phyloP scores from a whole-genome alignment of 1,284 basidiomycete genomes.

The Macrocystidia cucumis region DNA sequence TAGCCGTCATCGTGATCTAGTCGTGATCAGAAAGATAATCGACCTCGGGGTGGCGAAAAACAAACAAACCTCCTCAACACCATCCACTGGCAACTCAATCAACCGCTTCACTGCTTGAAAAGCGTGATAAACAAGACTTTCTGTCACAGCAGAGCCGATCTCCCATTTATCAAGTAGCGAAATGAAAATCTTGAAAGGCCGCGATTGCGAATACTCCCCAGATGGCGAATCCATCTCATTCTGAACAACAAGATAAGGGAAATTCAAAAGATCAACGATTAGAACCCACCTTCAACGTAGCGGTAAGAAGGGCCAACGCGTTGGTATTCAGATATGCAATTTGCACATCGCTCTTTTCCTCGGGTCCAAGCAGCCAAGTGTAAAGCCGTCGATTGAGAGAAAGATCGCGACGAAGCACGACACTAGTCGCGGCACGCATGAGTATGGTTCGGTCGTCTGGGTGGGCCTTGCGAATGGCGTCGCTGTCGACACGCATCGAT shows the following conservation, averaged over 20 bases:
- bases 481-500: conserved; percentile 67
- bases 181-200: conserved; percentile 94
- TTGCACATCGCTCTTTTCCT: conserved; percentile 71
- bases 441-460: conserved; percentile 66
- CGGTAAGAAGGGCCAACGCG: conserved; percentile 60
- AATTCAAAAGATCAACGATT: too few species aligned
- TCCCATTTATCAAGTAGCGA: conserved; percentile 97
- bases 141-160: conserved; percentile 79
- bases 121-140: conserved; percentile 72
- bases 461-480: conserved; percentile 58
- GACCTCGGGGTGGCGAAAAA: conserved; percentile 2
- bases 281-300: conserved; percentile 56
- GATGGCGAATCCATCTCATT: conserved; percentile 70
- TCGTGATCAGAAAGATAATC: background rate
- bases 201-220: conserved; percentile 65
- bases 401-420: conserved; percentile 88
- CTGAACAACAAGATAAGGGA: too few species aligned
- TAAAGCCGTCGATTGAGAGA: conserved; percentile 91
- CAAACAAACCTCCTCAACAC: conserved; percentile 55
- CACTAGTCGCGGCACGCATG: conserved; percentile 71
- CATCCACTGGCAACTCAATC: conserved; percentile 40
- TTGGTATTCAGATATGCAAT: conserved; percentile 63
- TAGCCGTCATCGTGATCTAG: conserved; percentile 78
- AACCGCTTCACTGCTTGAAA: conserved; percentile 65
- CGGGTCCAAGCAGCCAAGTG: conserved; percentile 85